Evolutionary conservation across 2,329 filamentous ascomycete genomes (phyloP), one percentile per base, ranked within the genome.

Genomic region (Botrytis fabae): DNA sequence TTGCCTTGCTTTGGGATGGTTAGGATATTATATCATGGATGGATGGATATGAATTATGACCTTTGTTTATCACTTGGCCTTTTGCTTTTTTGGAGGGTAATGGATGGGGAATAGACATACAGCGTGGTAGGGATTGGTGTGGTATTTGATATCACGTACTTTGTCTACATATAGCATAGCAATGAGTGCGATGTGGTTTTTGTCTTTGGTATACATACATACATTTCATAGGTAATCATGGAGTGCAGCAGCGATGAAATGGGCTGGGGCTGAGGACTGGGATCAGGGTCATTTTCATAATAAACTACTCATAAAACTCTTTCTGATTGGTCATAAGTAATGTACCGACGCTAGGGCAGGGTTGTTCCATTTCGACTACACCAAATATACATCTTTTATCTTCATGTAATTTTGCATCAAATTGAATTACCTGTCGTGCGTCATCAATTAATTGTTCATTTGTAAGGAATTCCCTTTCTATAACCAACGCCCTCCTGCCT

Each of bases 1-100:
- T 28, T 54, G 51, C n/a, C 51, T 66, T 48, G 32, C 32, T 48
- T 38, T 54, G 46, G 64, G 64, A 42, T 54, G 64, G 64, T 54
- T 57, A 57, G 64, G 64, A 68, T 57, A 68, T 54, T 54, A 68
- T 68, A 68, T 68, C 48, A 68, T 12, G 64, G 64, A 57, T 57
- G 64, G 63, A 66, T 54, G 64, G 64, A 54, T 57, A 68, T 57
- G 64, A 68, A 25, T 54, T 54, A 66, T 16, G 64, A 54, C 25
- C 38, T 66, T 25, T 22, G 14, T 66, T 68, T 20, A 40, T 42
- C 9, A 32, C 64, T 57, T 42, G 35, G 35, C 16, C 20, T 42
- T 57, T 68, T 60, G 57, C 28, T 40, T 44, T 40, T 63, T 42
- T 54, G 62, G n/a, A 12, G 6, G 42, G 16, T 66, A 51, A 66